Conservation (phyloP, 495 filamentous ascomycete species). For the Penicillium longicatenatum region DNA sequence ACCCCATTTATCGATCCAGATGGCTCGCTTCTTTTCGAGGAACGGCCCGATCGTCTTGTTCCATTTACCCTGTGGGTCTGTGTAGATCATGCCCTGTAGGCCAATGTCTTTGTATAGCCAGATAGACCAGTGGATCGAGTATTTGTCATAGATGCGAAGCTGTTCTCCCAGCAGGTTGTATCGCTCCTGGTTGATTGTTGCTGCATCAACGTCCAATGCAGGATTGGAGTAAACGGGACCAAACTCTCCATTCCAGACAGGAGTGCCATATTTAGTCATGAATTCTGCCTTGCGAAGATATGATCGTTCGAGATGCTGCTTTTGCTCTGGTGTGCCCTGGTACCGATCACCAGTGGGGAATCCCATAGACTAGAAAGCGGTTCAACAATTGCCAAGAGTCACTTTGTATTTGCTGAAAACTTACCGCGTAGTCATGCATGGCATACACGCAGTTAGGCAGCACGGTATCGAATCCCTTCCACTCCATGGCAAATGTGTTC, state of each 20-base stretch:
- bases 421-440: constrained; percentile 60
- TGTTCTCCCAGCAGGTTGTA: constrained; percentile 59
- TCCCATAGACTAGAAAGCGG: constrained; percentile 42
- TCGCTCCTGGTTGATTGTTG: constrained; percentile 52
- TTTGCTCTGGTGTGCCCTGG: constrained; percentile 53
- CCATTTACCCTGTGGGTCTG: constrained; percentile 48
- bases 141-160: constrained; percentile 57
- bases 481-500: constrained; percentile 66
- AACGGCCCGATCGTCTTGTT: constrained; percentile 53
- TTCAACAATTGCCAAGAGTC: background rate
- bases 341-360: constrained; percentile 58
- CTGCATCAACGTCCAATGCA: constrained; percentile 32
- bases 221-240: constrained; percentile 60
- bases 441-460: constrained; percentile 63
- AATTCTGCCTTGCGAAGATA: constrained; percentile 60
- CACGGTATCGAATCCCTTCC: constrained; percentile 42
- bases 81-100: constrained; percentile 63
- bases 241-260: constrained; percentile 70
- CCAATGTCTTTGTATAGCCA: constrained; percentile 71
- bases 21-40: constrained; percentile 54
- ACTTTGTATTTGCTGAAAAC: background rate
- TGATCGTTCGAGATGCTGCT: constrained; percentile 42
- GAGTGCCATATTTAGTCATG: constrained; percentile 53
- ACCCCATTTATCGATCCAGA: constrained; percentile 60
- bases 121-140: constrained; percentile 61